phyloP scores from a whole-genome alignment of 345 rosid species.

The Citrus hindsii region DNA sequence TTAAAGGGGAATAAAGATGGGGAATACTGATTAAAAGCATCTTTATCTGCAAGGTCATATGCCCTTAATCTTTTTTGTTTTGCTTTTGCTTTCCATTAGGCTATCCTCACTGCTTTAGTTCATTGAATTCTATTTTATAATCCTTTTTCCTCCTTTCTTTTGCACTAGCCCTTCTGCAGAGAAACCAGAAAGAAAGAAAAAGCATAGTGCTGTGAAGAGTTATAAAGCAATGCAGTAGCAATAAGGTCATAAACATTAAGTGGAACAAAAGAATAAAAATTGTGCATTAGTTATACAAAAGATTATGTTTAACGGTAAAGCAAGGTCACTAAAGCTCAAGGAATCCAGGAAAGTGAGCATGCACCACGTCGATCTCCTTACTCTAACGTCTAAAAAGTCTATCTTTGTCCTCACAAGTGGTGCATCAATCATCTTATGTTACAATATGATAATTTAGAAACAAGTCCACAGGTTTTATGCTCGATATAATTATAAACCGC shows the following conservation, averaged over 20 bases:
- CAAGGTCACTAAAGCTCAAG: conserved; percentile 5
- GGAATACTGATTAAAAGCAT: conserved; percentile 35
- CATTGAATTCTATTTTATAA: conserved; percentile 6
- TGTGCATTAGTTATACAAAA: neutral
- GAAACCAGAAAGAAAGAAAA: conserved; percentile 7
- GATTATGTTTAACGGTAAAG: neutral
- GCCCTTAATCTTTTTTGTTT: conserved; percentile 14
- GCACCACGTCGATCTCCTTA: neutral
- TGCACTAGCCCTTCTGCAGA: neutral
- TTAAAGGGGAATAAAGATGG: conserved; percentile 35
- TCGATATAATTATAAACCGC: neutral
- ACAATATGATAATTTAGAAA: neutral
- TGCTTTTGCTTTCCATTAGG: conserved; percentile 25
- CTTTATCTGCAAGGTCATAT: conserved; percentile 33
- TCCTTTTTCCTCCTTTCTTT: neutral
- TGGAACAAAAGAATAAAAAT: neutral
- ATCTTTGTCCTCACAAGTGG: conserved; percentile 26
- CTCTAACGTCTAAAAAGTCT: conserved; percentile 13
- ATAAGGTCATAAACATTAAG: neutral
- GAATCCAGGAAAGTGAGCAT: conserved; percentile 15
- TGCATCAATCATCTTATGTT: conserved; percentile 7
- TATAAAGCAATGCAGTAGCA: neutral
- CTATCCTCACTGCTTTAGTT: conserved; percentile 13
- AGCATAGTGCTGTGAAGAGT: neutral
- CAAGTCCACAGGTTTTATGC: neutral